Evolutionary conservation across 441 rosid species (phyloP), one percentile per base, ranked within the genome.

Genomic region (Corymbia citriodora): DNA sequence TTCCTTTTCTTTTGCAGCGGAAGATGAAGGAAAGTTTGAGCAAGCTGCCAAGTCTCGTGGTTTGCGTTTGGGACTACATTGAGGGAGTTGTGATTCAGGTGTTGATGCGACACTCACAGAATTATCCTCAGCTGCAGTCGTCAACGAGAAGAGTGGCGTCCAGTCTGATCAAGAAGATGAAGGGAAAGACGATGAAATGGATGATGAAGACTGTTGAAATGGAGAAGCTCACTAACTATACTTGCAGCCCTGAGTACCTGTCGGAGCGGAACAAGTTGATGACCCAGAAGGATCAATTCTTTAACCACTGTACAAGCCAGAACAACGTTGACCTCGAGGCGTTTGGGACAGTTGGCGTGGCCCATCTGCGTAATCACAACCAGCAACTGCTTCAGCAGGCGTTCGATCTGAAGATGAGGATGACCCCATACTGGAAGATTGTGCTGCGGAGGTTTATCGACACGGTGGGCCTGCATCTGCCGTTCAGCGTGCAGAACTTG

Each of bases 301-400:
- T 63, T 8, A 29, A 3, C 33, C 6, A 40, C 45, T 40, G 6
- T 40, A 40, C 45, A 40, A 40, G 45, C 45, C 45, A 5, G 45
- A 40, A 40, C 68, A 12, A 1, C 63, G 0, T 61, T 61, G n/a
- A 61, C 68, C 70, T 63, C 9, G 4, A 7, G 33, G 70, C 33
- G 70, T 13, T 63, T 2, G 70, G 70, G 33, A 14, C 0, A 0
- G 9, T 63, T 33, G 3, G 2, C 2, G 70, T 63, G 70, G 8
- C 1, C 70, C 70, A 63, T 63, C 70, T 63, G 70, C 7, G 9
- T 4, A 0, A 0, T 13, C 17, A 1, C 4, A 63, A 63, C 17
- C 70, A 63, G 70, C 70, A 14, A 33, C 33, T 29, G 9, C 7
- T 63, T 63, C 70, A 31, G 70, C 70, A 3, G 70, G 33, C 33